phyloP scores from a whole-genome alignment of 768 basidiomycete genomes.

The Trichaptum fuscoviolaceum region DNA sequence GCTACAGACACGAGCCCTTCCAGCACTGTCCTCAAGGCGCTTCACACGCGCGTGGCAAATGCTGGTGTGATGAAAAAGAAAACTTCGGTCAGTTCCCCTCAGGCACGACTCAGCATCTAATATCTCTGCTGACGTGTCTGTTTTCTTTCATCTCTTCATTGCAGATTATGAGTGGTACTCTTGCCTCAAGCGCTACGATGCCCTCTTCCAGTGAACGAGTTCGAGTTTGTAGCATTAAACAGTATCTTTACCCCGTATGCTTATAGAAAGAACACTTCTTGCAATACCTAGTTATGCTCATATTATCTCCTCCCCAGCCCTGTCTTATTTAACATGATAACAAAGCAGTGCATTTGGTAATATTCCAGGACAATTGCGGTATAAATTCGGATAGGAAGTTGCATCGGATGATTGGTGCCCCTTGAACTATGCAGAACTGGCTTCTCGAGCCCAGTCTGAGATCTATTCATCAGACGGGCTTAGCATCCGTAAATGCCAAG shows the following conservation, averaged over 20 bases:
- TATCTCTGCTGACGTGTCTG: not conserved
- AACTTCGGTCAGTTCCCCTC: conserved; percentile 58
- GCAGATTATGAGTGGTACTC: conserved; percentile 85
- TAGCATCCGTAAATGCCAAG: not conserved
- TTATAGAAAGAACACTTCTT: conserved; percentile 1
- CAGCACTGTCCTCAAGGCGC: conserved; percentile 84
- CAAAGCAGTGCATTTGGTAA: not conserved
- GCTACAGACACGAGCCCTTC: conserved; percentile 90
- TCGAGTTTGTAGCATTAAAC: conserved; percentile 6
- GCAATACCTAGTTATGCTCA: not conserved
- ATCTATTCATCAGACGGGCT: not conserved
- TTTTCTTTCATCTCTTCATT: conserved; percentile 9
- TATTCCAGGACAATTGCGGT: not conserved
- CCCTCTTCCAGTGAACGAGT: conserved; percentile 36
- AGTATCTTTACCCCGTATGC: not conserved
- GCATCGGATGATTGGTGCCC: not conserved
- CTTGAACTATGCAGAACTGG: not conserved
- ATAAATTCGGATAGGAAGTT: not conserved
- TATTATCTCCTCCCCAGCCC: not conserved
- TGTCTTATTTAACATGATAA: not conserved
- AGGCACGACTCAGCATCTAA: not conserved
- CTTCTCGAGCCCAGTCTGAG: not conserved
- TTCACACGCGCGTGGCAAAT: conserved; percentile 72
- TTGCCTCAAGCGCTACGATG: conserved; percentile 74
- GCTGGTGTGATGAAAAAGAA: conserved; percentile 74